Base-by-base conservation (phyloP, 2,329 filamentous ascomycete genomes). In the Gremmenia infestans region DNA sequence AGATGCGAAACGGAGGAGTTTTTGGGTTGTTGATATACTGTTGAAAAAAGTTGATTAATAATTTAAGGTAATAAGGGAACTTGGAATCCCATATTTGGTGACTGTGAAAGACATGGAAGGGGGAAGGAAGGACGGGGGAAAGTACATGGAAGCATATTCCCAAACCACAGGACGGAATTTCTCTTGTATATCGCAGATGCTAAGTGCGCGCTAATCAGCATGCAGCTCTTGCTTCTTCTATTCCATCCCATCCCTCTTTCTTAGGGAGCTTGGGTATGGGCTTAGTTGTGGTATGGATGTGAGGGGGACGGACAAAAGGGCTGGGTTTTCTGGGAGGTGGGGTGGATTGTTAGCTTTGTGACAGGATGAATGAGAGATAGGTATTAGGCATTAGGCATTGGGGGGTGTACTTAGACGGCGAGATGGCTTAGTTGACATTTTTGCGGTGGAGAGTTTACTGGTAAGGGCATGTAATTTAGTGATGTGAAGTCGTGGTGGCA, bases 101-200 rank as follows among this genome's bases (percentile, higher is more conserved):
- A 25, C 23, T 25, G 23, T 25, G 5, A 25, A 6, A 25, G 23
- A 25, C 6, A 37, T 36, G 40, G 37, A 35, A 25, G 43, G 25
- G 39, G 9, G 32, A 42, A 37, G 37, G 48, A 52, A 47, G 7
- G 32, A 46, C 76, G 25, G 25, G n/a, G 25, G 2, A 28, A 2
- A 2, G 57, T 77, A 89, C 85, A 97, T 81, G 70, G 88, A 91
- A 61, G 89, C 82, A 69, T 92, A 97, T 69, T 95, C 86, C 74
- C 87, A 82, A 66, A 97, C 96, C 54, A 86, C 87, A 8, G 78
- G 77, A 59, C 90, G 83, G 74, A 97, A 97, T 72, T 91, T 95
- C 65, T 97, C 93, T 75, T 97, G 93, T 61, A 97, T 79, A 69
- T 97, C 93, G 76, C 93, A 97, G 70, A 97, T 83, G 68, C 92